Base-by-base conservation (phyloP, 345 rosid species). In the Citrus maxima region DNA sequence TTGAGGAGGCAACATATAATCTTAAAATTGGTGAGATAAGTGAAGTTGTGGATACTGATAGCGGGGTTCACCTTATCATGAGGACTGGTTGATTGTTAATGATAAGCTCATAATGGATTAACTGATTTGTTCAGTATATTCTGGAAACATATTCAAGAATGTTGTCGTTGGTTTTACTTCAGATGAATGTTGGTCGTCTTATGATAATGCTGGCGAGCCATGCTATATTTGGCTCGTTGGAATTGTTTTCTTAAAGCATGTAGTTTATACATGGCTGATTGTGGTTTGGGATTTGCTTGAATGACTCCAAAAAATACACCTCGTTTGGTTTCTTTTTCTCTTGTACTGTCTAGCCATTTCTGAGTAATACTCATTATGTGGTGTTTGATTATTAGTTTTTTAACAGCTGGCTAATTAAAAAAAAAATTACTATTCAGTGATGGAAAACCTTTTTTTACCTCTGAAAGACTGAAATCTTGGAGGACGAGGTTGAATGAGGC, bases 11-110 rank as follows among this genome's bases (percentile, higher is more conserved):
- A 21, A 87, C 99, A 4, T 93, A 70, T 54, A 88, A 86, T 14
- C 97, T 94, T 34, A 86, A 88, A 87, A 87, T 91, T 5, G 99
- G 99, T 34, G 98, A 94, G 87, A 89, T 94, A 72, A 96, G 99
- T 64, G 97, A 89, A 77, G 91, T 91, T 32, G 94, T 96, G 18
- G 98, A 94, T 6, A 96, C 98, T 19, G 98, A 93, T 73, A 94
- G 99, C 64, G 99, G 99, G 19, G 97, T 80, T 56, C 99, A 96
- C 84, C 91, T 96, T 84, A 90, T 96, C 69, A 73, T 77, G 92
- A 94, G 99, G 89, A 94, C 99, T 14, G 97, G 88, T 51, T 92
- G 83, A 88, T 78, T 68, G 3, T 67, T 28, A 27, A 16, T 40
- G 63, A 55, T n/a, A 70, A 28, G 72, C 69, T 24, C 30, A 3